A percentile compares a stretch with the other conserved stretches of the same genome.
These are phyloP conservation scores for Septoria petroselini DNA, from an alignment of 2,329 filamentous ascomycete species.

Conservation along the genomic window DNA sequence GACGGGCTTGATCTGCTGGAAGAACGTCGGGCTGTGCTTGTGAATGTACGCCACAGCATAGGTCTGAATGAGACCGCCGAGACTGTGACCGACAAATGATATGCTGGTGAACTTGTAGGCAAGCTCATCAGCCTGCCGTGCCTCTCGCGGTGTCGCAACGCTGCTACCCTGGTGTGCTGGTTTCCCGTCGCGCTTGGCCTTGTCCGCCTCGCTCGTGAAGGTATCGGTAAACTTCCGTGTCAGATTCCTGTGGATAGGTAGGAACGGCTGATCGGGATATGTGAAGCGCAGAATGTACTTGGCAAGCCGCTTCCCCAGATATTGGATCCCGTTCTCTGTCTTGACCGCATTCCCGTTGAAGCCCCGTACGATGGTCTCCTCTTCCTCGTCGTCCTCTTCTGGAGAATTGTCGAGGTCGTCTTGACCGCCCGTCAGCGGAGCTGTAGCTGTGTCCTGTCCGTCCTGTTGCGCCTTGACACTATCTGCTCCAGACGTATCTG, in stretches of 20 bases:
- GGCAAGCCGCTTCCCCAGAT: slow-evolving; percentile 88
- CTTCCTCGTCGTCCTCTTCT: slow-evolving; percentile 59
- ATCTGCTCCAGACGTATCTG: slow-evolving; percentile 9
- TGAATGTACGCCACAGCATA: slow-evolving; percentile 96
- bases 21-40: slow-evolving; percentile 90
- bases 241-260: slow-evolving; percentile 61
- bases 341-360: slow-evolving; percentile 86
- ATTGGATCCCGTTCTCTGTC: slow-evolving; percentile 94
- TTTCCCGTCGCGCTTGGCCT: slow-evolving; percentile 47
- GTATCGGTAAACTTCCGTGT: slow-evolving; percentile 49
- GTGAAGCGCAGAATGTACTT: slow-evolving; percentile 87
- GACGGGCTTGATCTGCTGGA: slow-evolving; percentile 76
- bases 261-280: slow-evolving; percentile 87
- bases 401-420: slow-evolving; percentile 43
- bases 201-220: slow-evolving; percentile 46
- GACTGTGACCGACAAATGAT: slow-evolving; percentile 88
- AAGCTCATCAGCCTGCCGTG: slow-evolving; percentile 48
- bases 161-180: slow-evolving; percentile 59
- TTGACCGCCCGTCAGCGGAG: slow-evolving; percentile 51
- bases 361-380: slow-evolving; percentile 83
- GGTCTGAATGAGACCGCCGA: slow-evolving; percentile 85
- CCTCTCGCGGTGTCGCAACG: slow-evolving; percentile 51
- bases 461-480: slow-evolving; percentile 19
- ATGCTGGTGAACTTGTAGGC: slow-evolving; percentile 88
- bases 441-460: slow-evolving; percentile 37